Conservation (phyloP, 306 rosid species). For the Pyrus betulifolia region DNA sequence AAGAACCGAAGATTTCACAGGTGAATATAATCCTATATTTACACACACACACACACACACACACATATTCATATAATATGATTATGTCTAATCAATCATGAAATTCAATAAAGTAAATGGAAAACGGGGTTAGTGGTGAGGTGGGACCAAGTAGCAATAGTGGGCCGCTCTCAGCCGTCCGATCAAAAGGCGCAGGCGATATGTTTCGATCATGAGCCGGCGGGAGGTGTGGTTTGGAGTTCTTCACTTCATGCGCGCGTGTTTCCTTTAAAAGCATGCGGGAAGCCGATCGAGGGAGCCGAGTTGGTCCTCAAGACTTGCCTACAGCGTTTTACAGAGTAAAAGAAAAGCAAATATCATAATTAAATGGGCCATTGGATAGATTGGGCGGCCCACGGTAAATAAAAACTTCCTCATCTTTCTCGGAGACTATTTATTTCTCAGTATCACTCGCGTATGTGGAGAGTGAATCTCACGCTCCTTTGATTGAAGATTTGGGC, state of each 20-base stretch:
- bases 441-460: neutral
- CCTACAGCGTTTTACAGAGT: neutral
- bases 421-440: neutral
- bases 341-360: neutral
- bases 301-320: neutral
- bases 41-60: neutral
- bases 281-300: slow-evolving; percentile 16
- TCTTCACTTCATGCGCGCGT: slow-evolving; percentile 29
- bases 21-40: neutral
- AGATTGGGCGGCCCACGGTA: slow-evolving; percentile 12
- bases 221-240: slow-evolving; percentile 19
- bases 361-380: slow-evolving; percentile 14
- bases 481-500: neutral
- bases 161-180: slow-evolving; percentile 19
- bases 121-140: slow-evolving; percentile 1
- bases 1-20: neutral
- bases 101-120: neutral
- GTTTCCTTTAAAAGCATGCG: slow-evolving; percentile 29
- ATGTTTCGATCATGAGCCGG: slow-evolving; percentile 21
- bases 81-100: neutral
- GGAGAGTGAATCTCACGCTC: neutral
- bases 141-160: slow-evolving; percentile 9
- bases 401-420: neutral
- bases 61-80: too few relatives aligned
- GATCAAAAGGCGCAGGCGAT: neutral